A percentile compares a stretch with the other conserved stretches of the same genome.
Conservation (phyloP, 768 basidiomycete genomes). For the Tricholoma matsutake region DNA sequence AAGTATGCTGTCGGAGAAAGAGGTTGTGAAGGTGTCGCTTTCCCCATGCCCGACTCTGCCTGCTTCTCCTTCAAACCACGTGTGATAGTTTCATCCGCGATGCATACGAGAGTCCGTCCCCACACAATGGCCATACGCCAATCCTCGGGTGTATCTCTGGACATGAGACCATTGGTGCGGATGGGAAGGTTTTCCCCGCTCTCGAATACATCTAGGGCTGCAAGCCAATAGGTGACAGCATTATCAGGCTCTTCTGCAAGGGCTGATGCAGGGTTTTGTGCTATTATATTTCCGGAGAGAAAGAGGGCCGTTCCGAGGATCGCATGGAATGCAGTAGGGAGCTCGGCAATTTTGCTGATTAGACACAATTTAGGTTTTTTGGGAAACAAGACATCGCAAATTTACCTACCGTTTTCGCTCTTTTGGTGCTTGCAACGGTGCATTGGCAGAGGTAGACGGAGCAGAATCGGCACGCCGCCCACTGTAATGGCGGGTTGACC, state of each 20-base stretch:
- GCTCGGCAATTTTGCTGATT: conserved; percentile 41
- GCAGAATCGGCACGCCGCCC: neutral
- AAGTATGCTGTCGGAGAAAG: conserved; percentile 16
- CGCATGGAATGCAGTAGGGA: conserved; percentile 64
- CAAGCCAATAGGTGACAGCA: conserved; percentile 58
- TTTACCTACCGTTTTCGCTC: conserved; percentile 16
- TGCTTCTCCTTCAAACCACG: conserved; percentile 20
- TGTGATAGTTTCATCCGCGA: conserved; percentile 51
- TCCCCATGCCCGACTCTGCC: conserved; percentile 7
- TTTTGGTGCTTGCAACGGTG: neutral
- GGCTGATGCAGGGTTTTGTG: conserved; percentile 46
- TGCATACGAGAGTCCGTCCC: conserved; percentile 61
- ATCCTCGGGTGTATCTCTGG: conserved; percentile 41
- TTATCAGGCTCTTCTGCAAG: conserved; percentile 51
- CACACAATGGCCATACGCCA: conserved; percentile 69
- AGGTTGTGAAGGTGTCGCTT: neutral
- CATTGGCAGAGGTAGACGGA: conserved; percentile 10
- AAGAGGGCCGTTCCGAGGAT: conserved; percentile 63
- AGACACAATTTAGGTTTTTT: conserved; percentile 4
- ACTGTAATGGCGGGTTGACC: neutral
- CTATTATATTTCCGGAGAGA: conserved; percentile 59
- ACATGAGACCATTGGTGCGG: conserved; percentile 32
- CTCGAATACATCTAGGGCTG: conserved; percentile 71
- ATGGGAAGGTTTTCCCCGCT: conserved; percentile 61
- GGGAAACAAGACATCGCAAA: conserved; percentile 1